Conservation (phyloP, 2,329 filamentous ascomycete genomes). For the Tolypocladium album region DNA sequence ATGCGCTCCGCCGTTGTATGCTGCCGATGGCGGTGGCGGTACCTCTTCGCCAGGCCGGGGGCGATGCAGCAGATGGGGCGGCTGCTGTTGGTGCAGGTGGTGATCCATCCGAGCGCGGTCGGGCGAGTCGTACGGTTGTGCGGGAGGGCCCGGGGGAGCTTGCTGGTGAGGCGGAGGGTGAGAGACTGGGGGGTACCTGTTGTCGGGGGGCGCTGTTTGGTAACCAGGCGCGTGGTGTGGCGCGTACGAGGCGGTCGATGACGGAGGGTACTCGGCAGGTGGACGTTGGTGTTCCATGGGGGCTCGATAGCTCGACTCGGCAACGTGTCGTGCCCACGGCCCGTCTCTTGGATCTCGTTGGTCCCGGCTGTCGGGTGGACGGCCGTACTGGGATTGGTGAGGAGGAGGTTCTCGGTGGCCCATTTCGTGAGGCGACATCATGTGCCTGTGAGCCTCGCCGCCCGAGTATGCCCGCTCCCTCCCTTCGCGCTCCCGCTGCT, state of each 20-base stretch:
- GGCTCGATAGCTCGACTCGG: conserved; percentile 22
- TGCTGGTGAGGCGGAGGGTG: conserved; percentile 23
- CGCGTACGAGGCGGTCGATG: conserved; percentile 24
- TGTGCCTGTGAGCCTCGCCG: conserved; percentile 32
- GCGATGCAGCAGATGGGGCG: conserved; percentile 24
- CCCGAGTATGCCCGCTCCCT: conserved; percentile 39
- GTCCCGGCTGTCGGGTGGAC: conserved; percentile 31
- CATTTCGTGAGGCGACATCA: conserved; percentile 22
- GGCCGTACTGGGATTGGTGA: conserved; percentile 33
- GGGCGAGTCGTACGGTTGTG: conserved; percentile 35
- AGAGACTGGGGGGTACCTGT: conserved; percentile 19
- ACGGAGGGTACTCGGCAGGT: conserved; percentile 37
- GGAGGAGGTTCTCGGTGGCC: conserved; percentile 33
- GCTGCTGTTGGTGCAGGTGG: conserved; percentile 23
- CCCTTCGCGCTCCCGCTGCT: conserved; percentile 31
- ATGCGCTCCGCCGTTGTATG: conserved; percentile 31
- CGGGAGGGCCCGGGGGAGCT: conserved; percentile 11
- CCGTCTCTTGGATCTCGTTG: conserved; percentile 20
- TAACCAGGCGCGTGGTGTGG: conserved; percentile 17
- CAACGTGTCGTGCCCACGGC: conserved; percentile 21
- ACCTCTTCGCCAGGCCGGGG: conserved; percentile 34
- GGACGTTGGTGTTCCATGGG: conserved; percentile 29
- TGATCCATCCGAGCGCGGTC: conserved; percentile 35
- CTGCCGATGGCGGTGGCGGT: conserved; percentile 37
- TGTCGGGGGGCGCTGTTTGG: conserved; percentile 18